phyloP scores from a whole-genome alignment of 495 filamentous ascomycete species.

The Friedmanniomyces endolithicus region DNA sequence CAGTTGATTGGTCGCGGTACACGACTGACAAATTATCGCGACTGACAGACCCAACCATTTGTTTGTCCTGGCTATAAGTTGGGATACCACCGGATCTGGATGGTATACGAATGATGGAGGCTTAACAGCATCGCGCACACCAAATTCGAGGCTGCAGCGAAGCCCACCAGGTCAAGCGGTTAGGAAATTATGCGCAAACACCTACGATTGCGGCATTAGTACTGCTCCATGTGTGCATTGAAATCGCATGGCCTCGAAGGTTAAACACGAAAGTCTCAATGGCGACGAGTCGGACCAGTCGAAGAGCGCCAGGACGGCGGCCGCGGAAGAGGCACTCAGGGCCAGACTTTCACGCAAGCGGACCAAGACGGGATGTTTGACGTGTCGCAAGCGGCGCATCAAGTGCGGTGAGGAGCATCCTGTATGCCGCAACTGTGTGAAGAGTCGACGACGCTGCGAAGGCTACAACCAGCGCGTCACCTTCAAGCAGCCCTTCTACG shows the following conservation, averaged over 20 bases:
- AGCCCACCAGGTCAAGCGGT: background rate
- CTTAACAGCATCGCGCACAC: background rate
- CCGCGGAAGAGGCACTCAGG: constrained; percentile 7
- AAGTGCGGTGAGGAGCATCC: constrained; percentile 96
- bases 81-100: too few relatives aligned
- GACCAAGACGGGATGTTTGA: constrained; percentile 94
- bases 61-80: background rate
- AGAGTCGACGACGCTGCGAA: constrained; percentile 86
- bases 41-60: background rate
- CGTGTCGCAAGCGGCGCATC: constrained; percentile 87
- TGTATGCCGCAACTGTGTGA: constrained; percentile 83
- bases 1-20: background rate
- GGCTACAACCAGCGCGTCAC: constrained; percentile 87
- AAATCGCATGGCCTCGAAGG: background rate
- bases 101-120: background rate
- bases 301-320: background rate
- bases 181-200: background rate
- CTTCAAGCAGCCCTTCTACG: constrained; percentile 76
- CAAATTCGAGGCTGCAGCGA: background rate
- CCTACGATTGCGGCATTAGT: background rate
- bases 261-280: background rate
- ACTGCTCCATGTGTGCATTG: background rate
- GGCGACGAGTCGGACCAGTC: background rate
- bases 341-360: constrained; percentile 45
- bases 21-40: background rate